phyloP scores from a whole-genome alignment of 2,329 filamentous ascomycete genomes.

The Raffaelea ambrosiae region DNA sequence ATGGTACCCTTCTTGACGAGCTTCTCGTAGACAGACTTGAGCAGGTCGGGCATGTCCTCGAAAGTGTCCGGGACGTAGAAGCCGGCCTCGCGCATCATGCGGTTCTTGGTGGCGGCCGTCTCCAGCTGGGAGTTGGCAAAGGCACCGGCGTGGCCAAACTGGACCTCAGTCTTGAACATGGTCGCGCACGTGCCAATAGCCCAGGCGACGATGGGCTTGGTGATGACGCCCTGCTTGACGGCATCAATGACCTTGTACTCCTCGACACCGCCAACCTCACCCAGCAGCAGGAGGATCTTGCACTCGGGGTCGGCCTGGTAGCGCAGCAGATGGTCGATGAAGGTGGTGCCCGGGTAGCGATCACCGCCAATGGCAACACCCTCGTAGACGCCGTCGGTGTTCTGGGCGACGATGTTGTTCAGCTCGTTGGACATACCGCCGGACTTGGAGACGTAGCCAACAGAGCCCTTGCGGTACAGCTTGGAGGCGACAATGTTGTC shows the following conservation, averaged over 20 bases:
- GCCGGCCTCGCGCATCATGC: constrained; percentile 89
- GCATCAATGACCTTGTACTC: constrained; percentile 99
- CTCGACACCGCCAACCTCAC: constrained; percentile 98
- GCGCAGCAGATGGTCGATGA: constrained; percentile 95
- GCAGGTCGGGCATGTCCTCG: constrained; percentile 76
- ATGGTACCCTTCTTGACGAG: constrained; percentile 80
- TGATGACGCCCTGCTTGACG: constrained; percentile 88
- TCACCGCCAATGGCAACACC: constrained; percentile 99
- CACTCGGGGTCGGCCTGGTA: constrained; percentile 95
- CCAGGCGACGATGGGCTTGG: constrained; percentile 98
- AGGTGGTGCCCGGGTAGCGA: constrained; percentile 96
- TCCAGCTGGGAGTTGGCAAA: constrained; percentile 99
- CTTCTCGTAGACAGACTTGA: constrained; percentile 79
- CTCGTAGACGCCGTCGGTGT: constrained; percentile 96
- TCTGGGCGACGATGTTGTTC: constrained; percentile 98
- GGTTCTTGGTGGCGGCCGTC: constrained; percentile 94
- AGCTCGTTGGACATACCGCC: constrained; percentile 99
- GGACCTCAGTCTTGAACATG: constrained; percentile 99
- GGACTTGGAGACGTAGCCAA: constrained; percentile 99
- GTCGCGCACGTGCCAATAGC: constrained; percentile 98
- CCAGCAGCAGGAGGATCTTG: constrained; percentile 93
- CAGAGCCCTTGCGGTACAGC: constrained; percentile 98
- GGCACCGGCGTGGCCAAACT: constrained; percentile 97
- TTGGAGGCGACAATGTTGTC: constrained; percentile 99
- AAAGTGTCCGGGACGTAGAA: constrained; percentile 94